phyloP scores from a whole-genome alignment of 148 eudicot genomes.

The Spergularia marina region DNA sequence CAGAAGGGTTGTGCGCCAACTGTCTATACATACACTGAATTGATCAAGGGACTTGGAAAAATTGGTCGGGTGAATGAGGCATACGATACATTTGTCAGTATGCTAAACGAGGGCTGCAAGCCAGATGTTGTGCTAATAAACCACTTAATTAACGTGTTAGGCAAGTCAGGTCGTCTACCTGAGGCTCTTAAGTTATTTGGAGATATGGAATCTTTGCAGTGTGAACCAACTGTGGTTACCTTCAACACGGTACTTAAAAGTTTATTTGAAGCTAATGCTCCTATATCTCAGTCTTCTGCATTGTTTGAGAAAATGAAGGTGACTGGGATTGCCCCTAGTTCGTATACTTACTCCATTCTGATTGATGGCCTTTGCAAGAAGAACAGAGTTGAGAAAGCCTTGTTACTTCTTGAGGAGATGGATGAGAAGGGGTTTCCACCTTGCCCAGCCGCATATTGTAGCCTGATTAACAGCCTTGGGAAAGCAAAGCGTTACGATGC shows the following conservation, averaged over 20 bases:
- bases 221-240: constrained; percentile 84
- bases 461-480: constrained; percentile 81
- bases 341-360: constrained; percentile 85
- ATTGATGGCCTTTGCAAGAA: constrained; percentile 93
- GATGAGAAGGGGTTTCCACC: constrained; percentile 96
- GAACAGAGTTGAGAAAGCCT: constrained; percentile 76
- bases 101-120: constrained; percentile 74
- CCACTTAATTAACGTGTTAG: constrained; percentile 74
- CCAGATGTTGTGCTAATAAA: constrained; percentile 89
- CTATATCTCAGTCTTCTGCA: constrained; percentile 46
- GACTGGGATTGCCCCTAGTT: constrained; percentile 61
- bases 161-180: constrained; percentile 59
- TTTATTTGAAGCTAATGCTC: constrained; percentile 68
- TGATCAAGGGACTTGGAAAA: constrained; percentile 80
- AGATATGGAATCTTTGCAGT: constrained; percentile 64
- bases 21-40: constrained; percentile 89
- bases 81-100: constrained; percentile 54
- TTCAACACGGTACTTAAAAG: constrained; percentile 78
- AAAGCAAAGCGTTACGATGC: constrained; percentile 87
- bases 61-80: constrained; percentile 76
- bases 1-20: constrained; percentile 58
- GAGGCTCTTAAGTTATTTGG: constrained; percentile 77
- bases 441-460: constrained; percentile 95
- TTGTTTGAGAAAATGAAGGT: constrained; percentile 76
- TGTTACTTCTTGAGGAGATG: constrained; percentile 92